A percentile compares a stretch with the other conserved stretches of the same genome.
phyloP scores from a whole-genome alignment of 2,329 filamentous ascomycete genomes.

The Apiospora pterosperma region DNA sequence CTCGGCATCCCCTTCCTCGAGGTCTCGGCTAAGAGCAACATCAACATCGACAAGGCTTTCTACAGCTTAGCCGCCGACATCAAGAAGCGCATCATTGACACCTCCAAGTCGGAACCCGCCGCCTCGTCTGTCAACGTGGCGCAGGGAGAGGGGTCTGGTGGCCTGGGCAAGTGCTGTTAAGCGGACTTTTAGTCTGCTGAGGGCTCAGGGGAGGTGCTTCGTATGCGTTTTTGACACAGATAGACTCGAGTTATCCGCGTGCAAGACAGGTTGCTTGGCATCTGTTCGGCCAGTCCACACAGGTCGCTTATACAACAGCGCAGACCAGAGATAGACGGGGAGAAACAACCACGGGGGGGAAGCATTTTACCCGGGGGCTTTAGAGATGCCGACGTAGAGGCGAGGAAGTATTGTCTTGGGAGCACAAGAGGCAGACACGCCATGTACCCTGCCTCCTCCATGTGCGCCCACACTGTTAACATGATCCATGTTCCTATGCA shows the following conservation, averaged over 20 bases:
- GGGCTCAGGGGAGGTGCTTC: not conserved
- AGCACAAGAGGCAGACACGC: not conserved
- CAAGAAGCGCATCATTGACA: slow-evolving; percentile 97
- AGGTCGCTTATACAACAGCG: not conserved
- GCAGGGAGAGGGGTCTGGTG: slow-evolving; percentile 53
- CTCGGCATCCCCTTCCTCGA: slow-evolving; percentile 98
- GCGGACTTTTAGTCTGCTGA: not conserved
- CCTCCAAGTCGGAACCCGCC: slow-evolving; percentile 69
- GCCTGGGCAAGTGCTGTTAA: slow-evolving; percentile 75
- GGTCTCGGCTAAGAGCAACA: slow-evolving; percentile 97
- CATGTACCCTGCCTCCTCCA: not conserved
- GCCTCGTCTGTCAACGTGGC: slow-evolving; percentile 65
- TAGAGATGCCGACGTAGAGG: not conserved
- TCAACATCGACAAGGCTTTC: slow-evolving; percentile 99
- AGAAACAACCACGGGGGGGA: not conserved
- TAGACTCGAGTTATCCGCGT: not conserved
- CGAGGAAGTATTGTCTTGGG: not conserved
- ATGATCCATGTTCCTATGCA: slow-evolving; percentile 2
- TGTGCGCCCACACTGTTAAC: not conserved
- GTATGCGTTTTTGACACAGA: not conserved
- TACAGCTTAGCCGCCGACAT: slow-evolving; percentile 94
- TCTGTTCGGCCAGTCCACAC: not conserved
- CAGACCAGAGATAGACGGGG: not conserved
- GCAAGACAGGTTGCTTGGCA: not conserved
- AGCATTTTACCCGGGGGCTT: not conserved